phyloP scores from a whole-genome alignment of 331 rosid species.

The Malus hybrid region DNA sequence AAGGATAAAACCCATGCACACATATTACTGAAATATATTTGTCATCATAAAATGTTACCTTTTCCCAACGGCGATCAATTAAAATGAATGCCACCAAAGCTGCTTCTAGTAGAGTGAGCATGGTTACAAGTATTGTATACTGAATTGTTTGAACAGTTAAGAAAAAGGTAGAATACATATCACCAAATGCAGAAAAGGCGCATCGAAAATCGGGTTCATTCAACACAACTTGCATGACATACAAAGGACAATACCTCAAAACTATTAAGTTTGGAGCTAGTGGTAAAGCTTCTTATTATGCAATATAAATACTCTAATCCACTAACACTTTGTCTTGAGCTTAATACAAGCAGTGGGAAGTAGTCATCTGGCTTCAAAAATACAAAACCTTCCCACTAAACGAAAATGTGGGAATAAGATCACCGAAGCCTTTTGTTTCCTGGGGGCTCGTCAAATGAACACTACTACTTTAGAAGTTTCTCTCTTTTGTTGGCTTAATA shows the following conservation, averaged over 20 bases:
- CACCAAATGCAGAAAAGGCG: not conserved
- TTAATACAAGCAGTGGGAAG: too few relatives aligned
- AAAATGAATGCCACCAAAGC: conserved; percentile 75
- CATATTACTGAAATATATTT: not conserved
- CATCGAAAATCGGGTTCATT: not conserved
- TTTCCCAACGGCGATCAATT: conserved; percentile 75
- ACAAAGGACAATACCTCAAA: not conserved
- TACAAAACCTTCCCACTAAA: not conserved
- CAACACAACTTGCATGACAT: not conserved
- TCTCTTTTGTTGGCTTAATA: not conserved
- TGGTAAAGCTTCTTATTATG: not conserved
- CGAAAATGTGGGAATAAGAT: not conserved
- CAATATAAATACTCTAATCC: not conserved
- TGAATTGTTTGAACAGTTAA: conserved; percentile 42
- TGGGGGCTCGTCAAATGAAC: not conserved
- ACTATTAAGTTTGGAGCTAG: not conserved
- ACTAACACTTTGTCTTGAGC: not conserved
- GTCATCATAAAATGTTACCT: conserved; percentile 27
- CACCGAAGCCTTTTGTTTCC: not conserved
- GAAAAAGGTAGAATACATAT: conserved; percentile 16
- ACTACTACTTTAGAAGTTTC: not conserved
- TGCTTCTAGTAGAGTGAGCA: conserved; percentile 56
- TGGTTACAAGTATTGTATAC: conserved; percentile 54
- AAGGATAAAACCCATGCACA: conserved; percentile 2
- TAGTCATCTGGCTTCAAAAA: not conserved